Percentiles rank a stretch among this genome's conserved stretches.
Conservation (phyloP, 2,329 filamentous ascomycete species). For the Cladosporium austrohemisphaericum region DNA sequence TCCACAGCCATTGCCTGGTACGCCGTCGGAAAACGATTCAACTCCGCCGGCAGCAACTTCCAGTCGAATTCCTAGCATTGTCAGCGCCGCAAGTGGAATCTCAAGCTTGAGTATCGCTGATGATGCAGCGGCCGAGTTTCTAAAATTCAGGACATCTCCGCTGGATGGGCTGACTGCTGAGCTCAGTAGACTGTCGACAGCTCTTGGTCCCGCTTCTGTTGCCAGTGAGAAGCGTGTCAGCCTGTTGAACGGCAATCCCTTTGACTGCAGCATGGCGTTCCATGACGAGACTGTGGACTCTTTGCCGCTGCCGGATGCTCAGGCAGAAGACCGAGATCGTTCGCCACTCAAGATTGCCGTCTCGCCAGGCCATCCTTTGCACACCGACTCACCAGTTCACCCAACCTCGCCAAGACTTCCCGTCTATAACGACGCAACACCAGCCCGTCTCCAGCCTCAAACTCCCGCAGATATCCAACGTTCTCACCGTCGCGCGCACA, state of each 20-base stretch:
- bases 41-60: neutral
- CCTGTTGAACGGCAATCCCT: conserved; percentile 9
- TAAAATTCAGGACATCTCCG: conserved; percentile 27
- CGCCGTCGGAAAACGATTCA: neutral
- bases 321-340: no score
- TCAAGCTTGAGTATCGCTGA: neutral
- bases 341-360: neutral
- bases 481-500: conserved; percentile 17
- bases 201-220: neutral
- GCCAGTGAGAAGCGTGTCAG: neutral
- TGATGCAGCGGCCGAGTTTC: conserved; percentile 20
- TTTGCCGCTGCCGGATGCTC: no score
- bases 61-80: conserved; percentile 15
- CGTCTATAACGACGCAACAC: conserved; percentile 31
- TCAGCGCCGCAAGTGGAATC: conserved; percentile 20
- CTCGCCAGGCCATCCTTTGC: no score
- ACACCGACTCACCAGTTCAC: no score
- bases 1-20: neutral
- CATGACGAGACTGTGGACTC: no score
- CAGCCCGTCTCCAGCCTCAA: conserved; percentile 30
- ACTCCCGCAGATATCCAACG: conserved; percentile 31
- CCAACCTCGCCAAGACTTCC: conserved; percentile 22
- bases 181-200: conserved; percentile 25
- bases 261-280: neutral
- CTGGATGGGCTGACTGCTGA: conserved; percentile 31